Evolutionary conservation across 345 rosid genomes (phyloP), one percentile per base, ranked within the genome.

Genomic region (Jatropha curcas): DNA sequence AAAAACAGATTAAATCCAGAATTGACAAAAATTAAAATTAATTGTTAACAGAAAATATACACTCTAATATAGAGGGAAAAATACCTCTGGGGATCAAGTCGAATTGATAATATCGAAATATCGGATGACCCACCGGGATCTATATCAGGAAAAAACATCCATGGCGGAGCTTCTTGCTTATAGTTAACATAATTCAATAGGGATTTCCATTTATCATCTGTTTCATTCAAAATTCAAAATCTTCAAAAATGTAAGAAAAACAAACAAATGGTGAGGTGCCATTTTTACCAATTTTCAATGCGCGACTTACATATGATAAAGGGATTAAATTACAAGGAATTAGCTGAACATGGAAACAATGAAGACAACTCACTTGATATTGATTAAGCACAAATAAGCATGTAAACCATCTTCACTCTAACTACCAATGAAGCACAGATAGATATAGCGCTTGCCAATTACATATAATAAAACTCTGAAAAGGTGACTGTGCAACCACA

Each of bases 81-180:
- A 27, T 82, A 92, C 98, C 97, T 90, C 95, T 48, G 97, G 89
- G 97, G 89, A 80, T 92, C 64, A 33, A n/a, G 97, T 94, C 5
- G 98, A 85, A 83, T 94, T 92, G 61, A 90, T 89, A 60, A 92
- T 88, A 81, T 90, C 97, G 72, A 94, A 94, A 76, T n/a, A 94
- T 94, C 6, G 96, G 97, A 85, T 94, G 98, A 73, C 97, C 97
- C 20, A 94, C 61, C 1, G 97, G 98, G 11, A 94, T 83, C n/a
- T 76, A 87, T 82, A 77, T 94, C 97, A 1, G 98, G 98, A 80
- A 94, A 94, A 84, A 94, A 94, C 98, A 92, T 92, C 98, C 97
- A 94, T 30, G 98, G n/a, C n/a, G 97, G 41, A 71, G 90, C 81
- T 92, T 89, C 73, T 92, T 82, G 74, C 98, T 89, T 60, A 94